Percentiles rank a stretch among this genome's conserved stretches.
Conservation (phyloP, 148 eudicot species). For the Fagopyrum esculentum region DNA sequence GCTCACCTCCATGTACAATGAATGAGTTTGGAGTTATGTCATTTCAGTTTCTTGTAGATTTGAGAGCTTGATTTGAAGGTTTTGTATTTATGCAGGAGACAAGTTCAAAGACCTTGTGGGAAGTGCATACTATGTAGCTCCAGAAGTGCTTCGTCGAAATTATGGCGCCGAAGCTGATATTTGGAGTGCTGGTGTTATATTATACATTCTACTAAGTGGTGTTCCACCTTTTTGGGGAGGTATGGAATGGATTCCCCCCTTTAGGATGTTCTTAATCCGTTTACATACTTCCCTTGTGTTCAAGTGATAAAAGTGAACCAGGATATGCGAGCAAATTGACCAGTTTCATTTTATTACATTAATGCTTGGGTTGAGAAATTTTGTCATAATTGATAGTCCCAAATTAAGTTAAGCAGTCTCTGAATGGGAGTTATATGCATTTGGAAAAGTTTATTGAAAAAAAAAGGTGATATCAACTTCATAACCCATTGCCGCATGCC, state of each 20-base stretch:
- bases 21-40: neutral
- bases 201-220: slow-evolving; percentile 89
- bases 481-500: neutral
- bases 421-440: neutral
- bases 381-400: neutral
- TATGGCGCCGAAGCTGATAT: slow-evolving; percentile 93
- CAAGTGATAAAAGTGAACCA: neutral
- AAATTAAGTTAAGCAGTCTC: neutral
- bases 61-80: slow-evolving; percentile 7
- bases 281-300: slow-evolving; percentile 7
- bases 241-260: slow-evolving; percentile 20
- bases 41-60: neutral
- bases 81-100: slow-evolving; percentile 56
- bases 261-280: neutral
- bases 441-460: neutral
- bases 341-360: neutral
- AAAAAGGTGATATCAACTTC: neutral
- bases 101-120: slow-evolving; percentile 88
- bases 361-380: neutral
- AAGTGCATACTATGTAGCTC: slow-evolving; percentile 98
- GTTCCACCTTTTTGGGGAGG: slow-evolving; percentile 99
- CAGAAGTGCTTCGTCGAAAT: slow-evolving; percentile 80
- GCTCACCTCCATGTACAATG: neutral
- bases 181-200: slow-evolving; percentile 97
- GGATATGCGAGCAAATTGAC: neutral